Evolutionary conservation across 225 moss, liverwort and hornwort species (phyloP).

Genomic region (Sphagnum contortum): DNA sequence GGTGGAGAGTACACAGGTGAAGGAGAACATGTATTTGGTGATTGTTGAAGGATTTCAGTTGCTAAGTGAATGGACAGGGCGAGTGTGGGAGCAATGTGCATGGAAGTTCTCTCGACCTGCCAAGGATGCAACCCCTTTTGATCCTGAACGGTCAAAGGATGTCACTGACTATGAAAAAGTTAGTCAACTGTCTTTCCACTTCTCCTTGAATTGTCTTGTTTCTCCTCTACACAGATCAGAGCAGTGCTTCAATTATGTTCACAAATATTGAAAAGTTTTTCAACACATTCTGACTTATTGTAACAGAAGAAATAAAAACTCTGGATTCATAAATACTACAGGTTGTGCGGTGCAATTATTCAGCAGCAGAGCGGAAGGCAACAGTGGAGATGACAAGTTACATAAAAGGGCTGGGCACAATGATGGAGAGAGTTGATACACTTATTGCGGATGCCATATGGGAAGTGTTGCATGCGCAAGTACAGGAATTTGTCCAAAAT

Average conservation of each 20-base stretch:
- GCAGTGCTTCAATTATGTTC: not conserved
- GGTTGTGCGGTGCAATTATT: conserved; percentile 61
- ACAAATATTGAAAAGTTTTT: not conserved
- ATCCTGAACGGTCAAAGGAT: conserved; percentile 54
- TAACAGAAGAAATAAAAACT: no score
- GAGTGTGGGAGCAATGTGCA: conserved; percentile 98
- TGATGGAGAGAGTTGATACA: conserved; percentile 68
- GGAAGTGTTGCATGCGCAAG: conserved; percentile 64
- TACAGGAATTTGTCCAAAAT: conserved; percentile 61
- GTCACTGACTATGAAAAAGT: conserved; percentile 99
- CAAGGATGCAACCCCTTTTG: conserved; percentile 92
- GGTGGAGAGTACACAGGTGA: conserved; percentile 49
- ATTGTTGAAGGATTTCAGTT: conserved; percentile 96
- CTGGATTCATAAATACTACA: conserved; percentile 2
- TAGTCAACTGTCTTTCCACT: not conserved
- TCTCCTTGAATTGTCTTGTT: not conserved
- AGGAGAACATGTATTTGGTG: conserved; percentile 83
- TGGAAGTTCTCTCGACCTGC: conserved; percentile 99
- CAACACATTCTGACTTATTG: no score
- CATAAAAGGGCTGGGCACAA: conserved; percentile 56
- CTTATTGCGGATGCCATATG: conserved; percentile 57
- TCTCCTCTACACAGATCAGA: not conserved
- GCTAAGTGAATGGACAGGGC: conserved; percentile 97
- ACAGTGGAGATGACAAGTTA: conserved; percentile 53
- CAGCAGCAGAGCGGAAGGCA: conserved; percentile 48